phyloP scores from a whole-genome alignment of 768 basidiomycete species.

The Psilocybe sp. region DNA sequence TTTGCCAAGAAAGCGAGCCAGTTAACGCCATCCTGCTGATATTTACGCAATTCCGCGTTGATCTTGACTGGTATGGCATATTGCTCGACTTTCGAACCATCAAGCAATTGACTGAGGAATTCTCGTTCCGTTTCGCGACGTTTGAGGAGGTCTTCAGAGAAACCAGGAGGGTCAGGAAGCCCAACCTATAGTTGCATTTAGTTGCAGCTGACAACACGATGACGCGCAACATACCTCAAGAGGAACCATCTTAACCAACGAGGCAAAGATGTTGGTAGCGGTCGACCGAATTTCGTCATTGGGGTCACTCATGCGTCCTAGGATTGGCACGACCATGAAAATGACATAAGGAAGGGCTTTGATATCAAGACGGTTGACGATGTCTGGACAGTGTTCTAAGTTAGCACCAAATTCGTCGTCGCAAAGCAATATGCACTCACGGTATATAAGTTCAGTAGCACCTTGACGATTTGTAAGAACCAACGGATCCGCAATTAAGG shows the following conservation, averaged over 20 bases:
- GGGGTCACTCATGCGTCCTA: constrained; percentile 95
- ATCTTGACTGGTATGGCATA: constrained; percentile 84
- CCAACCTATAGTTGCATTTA: constrained; percentile 60
- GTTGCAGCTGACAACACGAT: too few relatives aligned
- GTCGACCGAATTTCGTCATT: constrained; percentile 90
- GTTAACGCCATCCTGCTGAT: constrained; percentile 97
- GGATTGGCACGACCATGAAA: constrained; percentile 92
- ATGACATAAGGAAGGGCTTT: constrained; percentile 96
- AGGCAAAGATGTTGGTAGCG: constrained; percentile 96
- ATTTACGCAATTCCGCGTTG: constrained; percentile 93
- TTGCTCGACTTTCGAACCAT: constrained; percentile 91
- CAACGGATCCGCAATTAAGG: constrained; percentile 77
- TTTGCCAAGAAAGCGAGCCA: constrained; percentile 99
- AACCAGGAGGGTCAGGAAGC: constrained; percentile 92
- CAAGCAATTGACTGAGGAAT: constrained; percentile 90
- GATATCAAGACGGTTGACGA: constrained; percentile 88
- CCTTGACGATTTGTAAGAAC: constrained; percentile 81
- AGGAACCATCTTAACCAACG: constrained; percentile 97
- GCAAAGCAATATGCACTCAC: constrained; percentile 47
- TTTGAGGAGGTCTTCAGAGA: constrained; percentile 83
- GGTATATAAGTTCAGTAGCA: constrained; percentile 84
- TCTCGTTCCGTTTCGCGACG: constrained; percentile 85
- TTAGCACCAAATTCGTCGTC: constrained; percentile 10
- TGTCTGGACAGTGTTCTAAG: constrained; percentile 48
- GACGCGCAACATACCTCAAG: constrained; percentile 82